Percentiles rank a stretch among this genome's conserved stretches.
Conservation (phyloP, 192 early-diverging fungal genomes). For the Backusella morwellensis region DNA sequence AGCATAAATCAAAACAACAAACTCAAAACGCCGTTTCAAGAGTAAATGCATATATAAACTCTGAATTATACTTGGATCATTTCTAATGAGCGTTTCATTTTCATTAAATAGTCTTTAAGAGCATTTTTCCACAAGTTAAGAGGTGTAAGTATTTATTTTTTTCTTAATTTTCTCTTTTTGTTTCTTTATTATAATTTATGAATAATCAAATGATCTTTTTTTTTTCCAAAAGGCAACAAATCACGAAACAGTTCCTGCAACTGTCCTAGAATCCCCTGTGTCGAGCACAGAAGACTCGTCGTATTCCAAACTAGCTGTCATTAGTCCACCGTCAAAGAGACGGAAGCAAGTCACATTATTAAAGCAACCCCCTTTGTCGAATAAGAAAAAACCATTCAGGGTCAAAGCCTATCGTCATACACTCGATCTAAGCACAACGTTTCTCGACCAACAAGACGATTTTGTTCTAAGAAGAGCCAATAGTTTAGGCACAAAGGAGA, state of each 20-base stretch:
- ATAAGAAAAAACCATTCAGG: background rate
- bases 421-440: background rate
- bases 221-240: background rate
- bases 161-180: background rate
- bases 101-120: background rate
- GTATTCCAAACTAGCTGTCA: background rate
- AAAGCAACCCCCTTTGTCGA: background rate
- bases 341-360: background rate
- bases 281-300: background rate
- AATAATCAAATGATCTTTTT: background rate
- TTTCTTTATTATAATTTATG: background rate
- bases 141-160: background rate
- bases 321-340: background rate
- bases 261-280: background rate
- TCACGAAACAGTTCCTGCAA: background rate
- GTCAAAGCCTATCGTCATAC: constrained; percentile 2
- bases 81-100: background rate
- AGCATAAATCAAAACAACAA: background rate
- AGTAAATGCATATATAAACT: background rate
- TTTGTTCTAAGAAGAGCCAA: constrained; percentile 1
- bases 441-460: background rate
- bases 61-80: no score
- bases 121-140: constrained; percentile 1
- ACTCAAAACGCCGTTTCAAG: background rate
- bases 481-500: background rate